A percentile compares a stretch with the other conserved stretches of the same genome.
These are phyloP conservation scores for Amanita fuliginea DNA, from an alignment of 768 basidiomycete species.

Conservation along the genomic window DNA sequence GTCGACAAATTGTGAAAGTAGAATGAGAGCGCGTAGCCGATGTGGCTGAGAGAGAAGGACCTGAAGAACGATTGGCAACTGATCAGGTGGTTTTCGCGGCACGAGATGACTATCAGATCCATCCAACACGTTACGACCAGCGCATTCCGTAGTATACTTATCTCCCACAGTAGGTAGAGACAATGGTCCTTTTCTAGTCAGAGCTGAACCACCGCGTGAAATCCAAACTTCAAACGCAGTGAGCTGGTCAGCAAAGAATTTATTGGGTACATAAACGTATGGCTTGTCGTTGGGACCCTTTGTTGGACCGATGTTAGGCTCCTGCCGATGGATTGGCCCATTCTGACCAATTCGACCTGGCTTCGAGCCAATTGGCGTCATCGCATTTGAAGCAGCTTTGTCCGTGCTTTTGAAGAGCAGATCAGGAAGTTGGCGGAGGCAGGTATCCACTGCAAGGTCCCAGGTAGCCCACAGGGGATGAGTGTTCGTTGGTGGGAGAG, in stretches of 20 bases:
- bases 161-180: conserved; percentile 48
- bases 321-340: conserved; percentile 18
- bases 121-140: conserved; percentile 8
- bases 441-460: conserved; percentile 95
- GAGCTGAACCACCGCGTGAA: conserved; percentile 79
- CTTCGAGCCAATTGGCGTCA: conserved; percentile 19
- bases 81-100: conserved; percentile 89
- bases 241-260: conserved; percentile 93
- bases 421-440: conserved; percentile 86
- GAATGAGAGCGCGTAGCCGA: conserved; percentile 87
- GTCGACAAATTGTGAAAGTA: conserved; percentile 95
- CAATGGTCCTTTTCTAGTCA: conserved; percentile 66
- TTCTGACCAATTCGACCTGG: conserved; percentile 35
- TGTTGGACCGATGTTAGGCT: conserved; percentile 13
- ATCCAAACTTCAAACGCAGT: conserved; percentile 99
- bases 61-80: conserved; percentile 95
- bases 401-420: conserved; percentile 40
- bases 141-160: conserved; percentile 9
- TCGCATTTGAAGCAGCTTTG: conserved; percentile 11
- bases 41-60: conserved; percentile 95
- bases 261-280: conserved; percentile 72
- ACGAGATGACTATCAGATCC: conserved; percentile 41
- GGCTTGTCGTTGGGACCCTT: conserved; percentile 29
- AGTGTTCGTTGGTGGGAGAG: conserved; percentile 92
- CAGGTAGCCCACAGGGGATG: conserved; percentile 95